Conservation (phyloP, 2,329 filamentous ascomycete species). For the Talaromyces marneffei region DNA sequence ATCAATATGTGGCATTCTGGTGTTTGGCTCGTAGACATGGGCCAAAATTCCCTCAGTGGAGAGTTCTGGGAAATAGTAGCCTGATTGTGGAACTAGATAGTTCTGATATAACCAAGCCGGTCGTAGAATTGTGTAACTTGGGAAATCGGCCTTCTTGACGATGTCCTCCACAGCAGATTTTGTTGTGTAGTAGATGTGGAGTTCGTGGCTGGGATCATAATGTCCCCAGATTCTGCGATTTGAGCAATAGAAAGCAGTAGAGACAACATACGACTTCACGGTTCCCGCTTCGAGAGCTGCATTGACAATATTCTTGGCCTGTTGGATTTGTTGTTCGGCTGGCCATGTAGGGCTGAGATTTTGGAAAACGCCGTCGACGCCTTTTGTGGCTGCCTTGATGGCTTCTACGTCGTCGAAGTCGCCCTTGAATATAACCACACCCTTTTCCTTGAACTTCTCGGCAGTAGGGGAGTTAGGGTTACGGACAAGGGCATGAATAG, state of each 20-base stretch:
- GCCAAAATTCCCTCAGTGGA: background rate
- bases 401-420: background rate
- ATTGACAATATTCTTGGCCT: background rate
- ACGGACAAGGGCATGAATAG: background rate
- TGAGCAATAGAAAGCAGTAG: background rate
- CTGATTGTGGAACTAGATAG: background rate
- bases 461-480: background rate
- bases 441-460: background rate
- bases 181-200: background rate
- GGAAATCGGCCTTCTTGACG: background rate
- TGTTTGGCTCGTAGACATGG: background rate
- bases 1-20: background rate
- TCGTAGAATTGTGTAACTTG: background rate
- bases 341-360: background rate
- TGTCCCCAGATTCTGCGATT: background rate
- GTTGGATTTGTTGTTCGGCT: background rate
- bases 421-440: background rate
- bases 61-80: background rate
- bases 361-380: background rate
- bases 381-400: background rate
- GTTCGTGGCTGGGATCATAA: background rate
- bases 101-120: background rate
- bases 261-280: background rate
- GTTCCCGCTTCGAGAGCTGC: background rate
- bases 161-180: background rate